Base-by-base conservation (phyloP, 345 rosid species). In the Limnanthes douglasii region DNA sequence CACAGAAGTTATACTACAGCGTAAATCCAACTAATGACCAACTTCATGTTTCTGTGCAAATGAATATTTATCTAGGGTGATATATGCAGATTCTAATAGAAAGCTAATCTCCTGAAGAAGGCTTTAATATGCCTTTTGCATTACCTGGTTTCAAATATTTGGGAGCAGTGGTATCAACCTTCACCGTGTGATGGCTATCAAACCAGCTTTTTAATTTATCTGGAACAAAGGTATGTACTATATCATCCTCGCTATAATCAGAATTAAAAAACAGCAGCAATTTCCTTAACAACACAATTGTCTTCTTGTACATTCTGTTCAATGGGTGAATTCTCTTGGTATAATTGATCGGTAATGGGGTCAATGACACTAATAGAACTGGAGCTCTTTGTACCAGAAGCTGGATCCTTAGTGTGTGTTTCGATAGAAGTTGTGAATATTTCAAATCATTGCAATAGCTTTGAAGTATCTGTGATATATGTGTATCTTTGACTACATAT, bases 21-120 rank as follows among this genome's bases (percentile, higher is more conserved):
- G 63, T 50, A 71, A 65, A 39, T 54, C 51, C 37, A 39, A 52
- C 41, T 40, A 49, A 23, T 59, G 29, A 25, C 43, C 28, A 12
- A 20, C 14, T 50, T 39, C 50, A 42, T 18, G 37, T 18, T 45
- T 65, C 15, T 48, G 56, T 20, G 52, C 62, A 35, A 52, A 42
- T 15, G 88, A 78, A 33, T 67, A 53, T 44, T 57, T 60, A 53
- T 73, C 73, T 25, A 59, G 56, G 12, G 60, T 70, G 48, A 45
- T 15, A 49, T 66, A 72, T 7, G 60, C 71, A 35, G 76, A 78
- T 62, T 78, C 88, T 8, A 78, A 67, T 32, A 78, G 58, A 57
- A 36, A 70, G 61, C 88, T 78, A 35, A 67, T 65, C 56, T 73
- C 73, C 5, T 38, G 51, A 29, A 50, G 35, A 62, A 46, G 38